phyloP scores from a whole-genome alignment of 371 early-diverging fungal genomes.

The Choanephora cucurbitarum region DNA sequence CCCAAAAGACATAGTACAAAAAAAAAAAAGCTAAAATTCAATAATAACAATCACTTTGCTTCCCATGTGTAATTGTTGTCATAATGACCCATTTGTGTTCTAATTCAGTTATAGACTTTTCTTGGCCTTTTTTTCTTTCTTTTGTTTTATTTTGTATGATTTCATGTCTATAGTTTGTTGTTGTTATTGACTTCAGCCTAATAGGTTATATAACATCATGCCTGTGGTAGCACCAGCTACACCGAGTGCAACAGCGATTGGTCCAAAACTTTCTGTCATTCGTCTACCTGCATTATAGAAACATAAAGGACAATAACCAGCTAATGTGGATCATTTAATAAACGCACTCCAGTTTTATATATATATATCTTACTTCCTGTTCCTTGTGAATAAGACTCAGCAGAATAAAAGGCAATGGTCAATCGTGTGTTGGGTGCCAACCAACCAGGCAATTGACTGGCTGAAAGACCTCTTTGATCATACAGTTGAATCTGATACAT shows the following conservation, averaged over 20 bases:
- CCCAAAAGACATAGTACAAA: too few species aligned
- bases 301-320: slow-evolving; percentile 44
- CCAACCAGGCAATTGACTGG: slow-evolving; percentile 41
- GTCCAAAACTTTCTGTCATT: slow-evolving; percentile 27
- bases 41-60: too few species aligned
- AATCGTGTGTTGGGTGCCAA: slow-evolving; percentile 33
- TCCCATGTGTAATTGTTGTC: too few species aligned
- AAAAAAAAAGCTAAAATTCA: too few species aligned
- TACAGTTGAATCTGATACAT: slow-evolving; percentile 46
- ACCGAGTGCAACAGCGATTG: slow-evolving; percentile 36
- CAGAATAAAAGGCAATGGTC: slow-evolving; percentile 46
- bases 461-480: slow-evolving; percentile 50
- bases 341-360: neutral
- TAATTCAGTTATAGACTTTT: too few species aligned
- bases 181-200: slow-evolving; percentile 7
- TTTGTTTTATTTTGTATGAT: too few species aligned
- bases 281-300: slow-evolving; percentile 41
- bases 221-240: slow-evolving; percentile 41
- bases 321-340: slow-evolving; percentile 17
- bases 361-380: slow-evolving; percentile 27
- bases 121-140: too few species aligned
- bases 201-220: slow-evolving; percentile 36
- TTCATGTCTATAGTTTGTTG: too few species aligned
- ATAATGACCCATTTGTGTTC: too few species aligned
- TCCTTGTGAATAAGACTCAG: slow-evolving; percentile 31